Base-by-base conservation (phyloP, 1,139 yeast genomes). In the Pichia sp. region DNA sequence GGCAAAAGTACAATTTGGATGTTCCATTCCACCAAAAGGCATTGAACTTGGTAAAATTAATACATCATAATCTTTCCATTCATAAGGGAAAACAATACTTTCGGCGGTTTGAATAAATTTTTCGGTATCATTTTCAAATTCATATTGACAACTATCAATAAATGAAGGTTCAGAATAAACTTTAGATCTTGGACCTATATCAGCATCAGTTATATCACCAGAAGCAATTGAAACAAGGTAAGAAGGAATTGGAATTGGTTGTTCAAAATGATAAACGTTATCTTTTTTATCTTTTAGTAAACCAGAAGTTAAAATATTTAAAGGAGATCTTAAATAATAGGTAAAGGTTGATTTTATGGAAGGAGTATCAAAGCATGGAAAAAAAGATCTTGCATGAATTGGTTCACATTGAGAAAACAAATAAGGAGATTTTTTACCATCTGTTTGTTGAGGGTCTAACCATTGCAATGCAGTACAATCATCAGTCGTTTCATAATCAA, bases 1-100 rank as follows among this genome's bases (percentile, higher is more conserved):
- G 35, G 90, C 92, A 64, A 87, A 87, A 2, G 96, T 87, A 63
- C 87, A 78, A 63, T 87, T 87, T 45, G 96, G 95, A 61, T 87
- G 86, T 66, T 89, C 97, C 96, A 89, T 89, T 45, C 97, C 96
- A 50, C 96, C 96, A 58, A 87, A 89, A 3, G 96, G 96, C 75
- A 87, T 87, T 6, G 90, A 77, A 45, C 79, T 74, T 4, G 96
- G 96, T 52, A 87, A 74, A 34, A 89, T 80, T 43, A 89, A 70
- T 24, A 87, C 85, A 59, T 87, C 92, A 64, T 84, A 89, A 39
- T 80, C 80, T 50, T 78, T 74, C 96, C 96, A 89, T 59, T 86
- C 94, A 63, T 89, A 89, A 2, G 79, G 76, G 60, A 82, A 87
- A n/a, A 87, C 80, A 47, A 89, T 71, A 35, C 72, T 66, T 61